phyloP scores from a whole-genome alignment of 2,329 filamentous ascomycete species.

The Cyphellophora attinorum region DNA sequence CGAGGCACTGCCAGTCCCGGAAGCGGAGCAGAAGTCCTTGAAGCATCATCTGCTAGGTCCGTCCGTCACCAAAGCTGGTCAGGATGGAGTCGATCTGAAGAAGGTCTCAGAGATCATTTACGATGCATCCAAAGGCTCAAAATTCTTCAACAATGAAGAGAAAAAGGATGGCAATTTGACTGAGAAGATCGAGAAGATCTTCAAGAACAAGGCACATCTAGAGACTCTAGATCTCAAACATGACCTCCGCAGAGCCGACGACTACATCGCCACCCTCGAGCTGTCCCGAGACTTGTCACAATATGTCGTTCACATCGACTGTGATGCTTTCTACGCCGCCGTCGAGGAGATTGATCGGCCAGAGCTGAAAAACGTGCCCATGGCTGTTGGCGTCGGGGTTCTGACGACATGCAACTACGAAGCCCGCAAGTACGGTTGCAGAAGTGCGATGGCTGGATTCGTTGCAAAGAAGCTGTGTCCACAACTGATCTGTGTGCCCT shows the following conservation, averaged over 20 bases:
- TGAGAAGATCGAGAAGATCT: slow-evolving; percentile 71
- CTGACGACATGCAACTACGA: slow-evolving; percentile 75
- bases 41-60: slow-evolving; percentile 87
- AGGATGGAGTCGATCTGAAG: slow-evolving; percentile 83
- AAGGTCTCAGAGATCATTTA: slow-evolving; percentile 97
- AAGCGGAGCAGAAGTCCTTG: slow-evolving; percentile 47
- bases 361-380: slow-evolving; percentile 75
- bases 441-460: slow-evolving; percentile 92
- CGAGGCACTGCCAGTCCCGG: slow-evolving; percentile 4
- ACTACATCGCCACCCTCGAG: slow-evolving; percentile 72
- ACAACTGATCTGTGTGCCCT: slow-evolving; percentile 66
- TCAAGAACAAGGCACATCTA: slow-evolving; percentile 64
- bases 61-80: slow-evolving; percentile 85
- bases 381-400: slow-evolving; percentile 74
- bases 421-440: slow-evolving; percentile 79
- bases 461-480: slow-evolving; percentile 93
- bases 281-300: slow-evolving; percentile 71
- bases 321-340: slow-evolving; percentile 94
- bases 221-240: slow-evolving; percentile 65
- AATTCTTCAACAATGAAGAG: slow-evolving; percentile 91
- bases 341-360: slow-evolving; percentile 80
- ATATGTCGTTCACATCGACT: slow-evolving; percentile 82
- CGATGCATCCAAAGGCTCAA: slow-evolving; percentile 90
- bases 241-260: slow-evolving; percentile 68
- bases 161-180: slow-evolving; percentile 72